Evolutionary conservation across 345 rosid genomes (phyloP).

Genomic region (Moricandia arvensis): DNA sequence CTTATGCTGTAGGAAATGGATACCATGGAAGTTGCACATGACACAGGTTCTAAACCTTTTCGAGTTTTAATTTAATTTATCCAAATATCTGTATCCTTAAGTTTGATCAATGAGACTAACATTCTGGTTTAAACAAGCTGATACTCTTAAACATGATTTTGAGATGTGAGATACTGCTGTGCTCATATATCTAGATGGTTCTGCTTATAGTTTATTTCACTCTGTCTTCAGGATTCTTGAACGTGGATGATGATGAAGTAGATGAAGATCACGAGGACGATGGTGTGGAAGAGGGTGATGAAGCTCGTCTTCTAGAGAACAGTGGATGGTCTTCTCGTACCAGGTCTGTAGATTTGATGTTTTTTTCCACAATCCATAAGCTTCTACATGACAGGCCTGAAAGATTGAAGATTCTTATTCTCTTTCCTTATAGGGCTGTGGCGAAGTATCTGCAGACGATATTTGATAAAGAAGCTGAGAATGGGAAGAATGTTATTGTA

Average conservation of each 20-base stretch:
- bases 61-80: neutral
- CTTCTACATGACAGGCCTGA: neutral
- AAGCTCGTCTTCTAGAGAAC: slow-evolving; percentile 67
- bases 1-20: slow-evolving; percentile 65
- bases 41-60: slow-evolving; percentile 69
- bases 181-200: neutral
- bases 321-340: slow-evolving; percentile 99
- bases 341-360: slow-evolving; percentile 50
- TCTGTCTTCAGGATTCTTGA: slow-evolving; percentile 65
- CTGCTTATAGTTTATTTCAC: slow-evolving; percentile 7
- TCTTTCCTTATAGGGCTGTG: slow-evolving; percentile 64
- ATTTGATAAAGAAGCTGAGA: slow-evolving; percentile 64
- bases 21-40: slow-evolving; percentile 49
- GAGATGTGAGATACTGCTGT: neutral
- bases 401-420: slow-evolving; percentile 5
- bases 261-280: slow-evolving; percentile 64
- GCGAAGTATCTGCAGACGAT: slow-evolving; percentile 80
- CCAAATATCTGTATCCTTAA: slow-evolving; percentile 10
- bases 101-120: slow-evolving; percentile 13
- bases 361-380: neutral
- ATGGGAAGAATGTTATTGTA: slow-evolving; percentile 54
- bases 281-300: slow-evolving; percentile 49
- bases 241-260: slow-evolving; percentile 86
- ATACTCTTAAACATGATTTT: slow-evolving; percentile 5
- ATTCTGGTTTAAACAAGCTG: slow-evolving; percentile 4